Evolutionary conservation across 176 grass and related monocot species (phyloP).

Genomic region (Oryza punctata): DNA sequence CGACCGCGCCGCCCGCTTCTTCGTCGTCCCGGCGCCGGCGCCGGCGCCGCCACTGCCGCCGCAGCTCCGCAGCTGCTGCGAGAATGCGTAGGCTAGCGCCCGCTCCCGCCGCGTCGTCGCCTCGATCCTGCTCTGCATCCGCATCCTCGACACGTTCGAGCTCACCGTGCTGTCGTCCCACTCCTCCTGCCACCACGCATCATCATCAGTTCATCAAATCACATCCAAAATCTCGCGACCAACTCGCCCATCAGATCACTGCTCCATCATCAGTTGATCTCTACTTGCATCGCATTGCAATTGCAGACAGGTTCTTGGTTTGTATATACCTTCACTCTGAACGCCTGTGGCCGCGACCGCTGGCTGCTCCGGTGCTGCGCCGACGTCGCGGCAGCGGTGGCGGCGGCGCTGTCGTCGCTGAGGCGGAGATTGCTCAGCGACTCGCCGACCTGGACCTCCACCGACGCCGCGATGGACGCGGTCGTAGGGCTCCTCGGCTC

Average conservation of each 20-base stretch:
- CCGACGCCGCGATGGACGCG: slow-evolving; percentile 62
- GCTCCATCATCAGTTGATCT: not conserved
- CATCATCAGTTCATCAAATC: not conserved
- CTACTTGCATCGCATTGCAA: not conserved
- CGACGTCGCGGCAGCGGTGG: slow-evolving; percentile 37
- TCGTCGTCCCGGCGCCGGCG: slow-evolving; percentile 42
- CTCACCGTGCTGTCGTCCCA: slow-evolving; percentile 99
- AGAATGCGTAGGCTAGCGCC: slow-evolving; percentile 94
- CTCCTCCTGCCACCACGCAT: slow-evolving; percentile 57
- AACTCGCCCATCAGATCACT: not conserved
- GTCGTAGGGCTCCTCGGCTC: slow-evolving; percentile 43
- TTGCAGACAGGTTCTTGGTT: not conserved
- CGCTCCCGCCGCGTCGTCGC: slow-evolving; percentile 82
- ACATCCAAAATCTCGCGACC: not conserved
- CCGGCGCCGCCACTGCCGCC: slow-evolving; percentile 19
- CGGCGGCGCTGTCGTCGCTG: slow-evolving; percentile 55
- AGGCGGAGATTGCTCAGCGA: slow-evolving; percentile 54
- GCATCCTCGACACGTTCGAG: slow-evolving; percentile 66
- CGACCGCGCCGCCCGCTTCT: slow-evolving; percentile 57
- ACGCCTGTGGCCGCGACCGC: slow-evolving; percentile 46
- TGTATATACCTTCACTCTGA: slow-evolving; percentile 65
- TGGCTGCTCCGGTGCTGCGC: slow-evolving; percentile 53
- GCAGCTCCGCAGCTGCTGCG: slow-evolving; percentile 82
- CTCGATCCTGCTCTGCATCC: slow-evolving; percentile 87
- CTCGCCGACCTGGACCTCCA: slow-evolving; percentile 76